Conservation (phyloP, 225 moss, liverwort and hornwort genomes). For the Pseudoscleropodium purum region DNA sequence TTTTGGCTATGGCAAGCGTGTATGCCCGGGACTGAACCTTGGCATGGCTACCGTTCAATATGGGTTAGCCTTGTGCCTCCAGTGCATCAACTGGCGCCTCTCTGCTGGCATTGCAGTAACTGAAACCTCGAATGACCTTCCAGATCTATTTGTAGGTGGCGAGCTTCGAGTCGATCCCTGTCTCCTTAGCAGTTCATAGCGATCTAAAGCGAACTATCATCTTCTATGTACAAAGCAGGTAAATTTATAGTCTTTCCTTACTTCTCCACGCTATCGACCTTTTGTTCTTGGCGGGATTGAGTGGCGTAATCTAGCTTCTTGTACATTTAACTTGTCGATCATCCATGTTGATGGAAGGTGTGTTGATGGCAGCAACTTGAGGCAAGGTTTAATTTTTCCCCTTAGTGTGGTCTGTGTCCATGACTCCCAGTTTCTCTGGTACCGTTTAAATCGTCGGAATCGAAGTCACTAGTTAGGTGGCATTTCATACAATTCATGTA, state of each 20-base stretch:
- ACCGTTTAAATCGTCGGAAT: not conserved
- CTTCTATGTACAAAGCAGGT: not conserved
- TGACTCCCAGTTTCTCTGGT: not conserved
- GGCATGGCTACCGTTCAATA: constrained; percentile 25
- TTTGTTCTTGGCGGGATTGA: not conserved
- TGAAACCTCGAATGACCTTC: constrained; percentile 1
- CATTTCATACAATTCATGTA: not conserved
- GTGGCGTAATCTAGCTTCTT: not conserved
- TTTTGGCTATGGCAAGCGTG: constrained; percentile 37
- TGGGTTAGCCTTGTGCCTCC: constrained; percentile 29
- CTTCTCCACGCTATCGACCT: not conserved
- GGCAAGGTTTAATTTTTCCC: not conserved
- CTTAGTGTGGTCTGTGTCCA: not conserved
- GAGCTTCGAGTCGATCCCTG: constrained; percentile 19
- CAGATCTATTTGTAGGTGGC: constrained; percentile 17
- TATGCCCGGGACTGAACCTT: constrained; percentile 36
- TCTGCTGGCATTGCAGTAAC: not conserved
- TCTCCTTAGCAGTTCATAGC: not conserved
- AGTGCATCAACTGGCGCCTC: constrained; percentile 36
- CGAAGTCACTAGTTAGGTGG: not conserved
- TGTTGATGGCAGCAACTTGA: not conserved
- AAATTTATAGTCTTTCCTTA: not conserved
- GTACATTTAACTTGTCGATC: not conserved
- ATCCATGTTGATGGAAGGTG: not conserved
- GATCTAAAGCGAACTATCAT: not conserved